Percentiles rank a stretch among this genome's conserved stretches.
Evolutionary conservation across 2,329 filamentous ascomycete genomes (phyloP).

Genomic region (Aspergillus intermedius): DNA sequence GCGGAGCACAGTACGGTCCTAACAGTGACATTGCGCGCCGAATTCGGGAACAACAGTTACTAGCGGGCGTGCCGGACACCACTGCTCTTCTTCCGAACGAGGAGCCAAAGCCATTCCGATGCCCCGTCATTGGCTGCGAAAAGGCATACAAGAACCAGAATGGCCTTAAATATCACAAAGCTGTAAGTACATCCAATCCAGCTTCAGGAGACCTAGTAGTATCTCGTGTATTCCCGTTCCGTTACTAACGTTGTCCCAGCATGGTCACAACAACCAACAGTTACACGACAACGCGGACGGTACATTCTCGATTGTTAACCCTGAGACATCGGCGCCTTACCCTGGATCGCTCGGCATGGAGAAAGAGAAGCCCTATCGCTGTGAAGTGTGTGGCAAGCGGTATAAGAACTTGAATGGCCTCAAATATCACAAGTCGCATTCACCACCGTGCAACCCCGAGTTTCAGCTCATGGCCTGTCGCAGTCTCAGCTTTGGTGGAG

Average conservation of each 20-base stretch:
- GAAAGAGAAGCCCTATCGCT: conserved; percentile 98
- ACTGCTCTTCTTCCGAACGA: conserved; percentile 56
- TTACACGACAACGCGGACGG: conserved; percentile 94
- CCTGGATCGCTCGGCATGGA: conserved; percentile 98
- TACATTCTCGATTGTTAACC: conserved; percentile 96
- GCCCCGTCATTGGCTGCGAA: conserved; percentile 95
- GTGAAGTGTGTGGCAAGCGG: conserved; percentile 92
- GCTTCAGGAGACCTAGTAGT: conserved; percentile 2
- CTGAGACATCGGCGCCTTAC: conserved; percentile 87
- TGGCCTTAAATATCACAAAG: conserved; percentile 83
- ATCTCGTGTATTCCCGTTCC: conserved; percentile 3
- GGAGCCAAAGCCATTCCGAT: conserved; percentile 96
- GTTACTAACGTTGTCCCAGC: conserved; percentile 40
- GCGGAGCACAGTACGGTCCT: conserved; percentile 66
- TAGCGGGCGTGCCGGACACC: conserved; percentile 49
- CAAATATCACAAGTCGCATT: conserved; percentile 88
- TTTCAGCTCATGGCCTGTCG: conserved; percentile 50
- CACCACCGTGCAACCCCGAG: conserved; percentile 83
- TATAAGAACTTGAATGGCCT: conserved; percentile 99
- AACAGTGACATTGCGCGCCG: conserved; percentile 68
- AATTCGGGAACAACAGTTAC: conserved; percentile 58
- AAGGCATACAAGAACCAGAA: conserved; percentile 99
- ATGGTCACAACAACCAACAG: conserved; percentile 94
- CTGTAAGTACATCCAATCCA: conserved; percentile 40
- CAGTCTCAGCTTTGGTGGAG: conserved; percentile 33